Evolutionary conservation across 2,329 filamentous ascomycete genomes (phyloP).

Genomic region (Diaporthe destruens): DNA sequence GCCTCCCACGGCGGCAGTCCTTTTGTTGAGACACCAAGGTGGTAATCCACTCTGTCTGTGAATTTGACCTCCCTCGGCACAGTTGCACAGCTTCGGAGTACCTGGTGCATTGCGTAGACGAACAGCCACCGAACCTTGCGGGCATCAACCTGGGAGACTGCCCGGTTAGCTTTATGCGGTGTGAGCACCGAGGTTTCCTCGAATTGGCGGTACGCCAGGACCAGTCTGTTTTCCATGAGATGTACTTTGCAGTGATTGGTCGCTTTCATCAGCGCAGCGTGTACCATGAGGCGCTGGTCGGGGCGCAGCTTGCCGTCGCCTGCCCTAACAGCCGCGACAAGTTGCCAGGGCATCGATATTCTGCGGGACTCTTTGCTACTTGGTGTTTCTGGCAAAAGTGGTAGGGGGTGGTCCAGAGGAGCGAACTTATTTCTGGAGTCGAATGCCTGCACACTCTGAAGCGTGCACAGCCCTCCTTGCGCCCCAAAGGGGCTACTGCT

Average conservation of each 20-base stretch:
- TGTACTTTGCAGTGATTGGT: constrained; percentile 58
- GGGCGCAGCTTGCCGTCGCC: constrained; percentile 57
- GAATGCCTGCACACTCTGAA: constrained; percentile 77
- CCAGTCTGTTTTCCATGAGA: constrained; percentile 65
- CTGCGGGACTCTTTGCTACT: constrained; percentile 38
- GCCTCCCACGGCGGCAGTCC: constrained; percentile 61
- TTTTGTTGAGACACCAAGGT: constrained; percentile 59
- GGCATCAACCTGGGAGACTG: constrained; percentile 72
- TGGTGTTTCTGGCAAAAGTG: constrained; percentile 69
- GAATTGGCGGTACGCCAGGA: constrained; percentile 77
- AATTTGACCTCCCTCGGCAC: constrained; percentile 73
- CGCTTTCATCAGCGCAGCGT: constrained; percentile 65
- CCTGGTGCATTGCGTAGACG: constrained; percentile 80
- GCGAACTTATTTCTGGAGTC: constrained; percentile 71
- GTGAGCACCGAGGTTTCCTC: constrained; percentile 70
- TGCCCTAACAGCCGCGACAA: constrained; percentile 33
- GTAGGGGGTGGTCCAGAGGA: constrained; percentile 74
- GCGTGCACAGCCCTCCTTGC: constrained; percentile 76
- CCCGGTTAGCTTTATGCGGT: constrained; percentile 66
- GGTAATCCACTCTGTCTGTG: constrained; percentile 68
- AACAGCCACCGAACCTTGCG: constrained; percentile 85
- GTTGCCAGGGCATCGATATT: constrained; percentile 56
- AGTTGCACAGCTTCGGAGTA: constrained; percentile 73
- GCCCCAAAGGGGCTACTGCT: constrained; percentile 65
- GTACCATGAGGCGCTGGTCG: constrained; percentile 62